phyloP scores from a whole-genome alignment of 805 yeast species.

The Millerozyma acaciae region DNA sequence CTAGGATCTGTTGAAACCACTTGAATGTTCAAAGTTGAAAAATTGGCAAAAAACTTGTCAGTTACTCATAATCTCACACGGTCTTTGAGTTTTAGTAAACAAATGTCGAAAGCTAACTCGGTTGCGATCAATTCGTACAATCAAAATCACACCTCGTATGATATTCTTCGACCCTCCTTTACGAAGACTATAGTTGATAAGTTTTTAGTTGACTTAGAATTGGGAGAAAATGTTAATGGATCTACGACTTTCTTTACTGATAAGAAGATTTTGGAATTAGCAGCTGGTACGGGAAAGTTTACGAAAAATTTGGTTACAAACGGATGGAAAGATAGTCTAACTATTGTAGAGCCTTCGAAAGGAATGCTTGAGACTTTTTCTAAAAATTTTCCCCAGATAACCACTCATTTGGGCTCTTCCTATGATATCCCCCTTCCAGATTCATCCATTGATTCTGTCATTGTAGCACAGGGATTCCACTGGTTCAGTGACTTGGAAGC shows the following conservation, averaged over 20 bases:
- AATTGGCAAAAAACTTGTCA: too few species aligned
- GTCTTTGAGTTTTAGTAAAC: too few species aligned
- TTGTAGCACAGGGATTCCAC: constrained; percentile 61
- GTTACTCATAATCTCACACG: too few species aligned
- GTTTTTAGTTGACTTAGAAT: constrained; percentile 36
- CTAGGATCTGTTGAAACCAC: too few species aligned
- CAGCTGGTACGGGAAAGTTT: constrained; percentile 65
- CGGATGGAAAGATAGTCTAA: constrained; percentile 37
- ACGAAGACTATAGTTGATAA: constrained; percentile 36
- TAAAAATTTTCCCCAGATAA: constrained; percentile 43
- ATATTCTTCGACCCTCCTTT: constrained; percentile 50
- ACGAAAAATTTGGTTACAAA: constrained; percentile 39
- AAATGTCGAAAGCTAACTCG: constrained; percentile 16
- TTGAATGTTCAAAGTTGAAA: too few species aligned
- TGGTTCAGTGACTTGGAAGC: constrained; percentile 57
- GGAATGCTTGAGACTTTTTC: constrained; percentile 54
- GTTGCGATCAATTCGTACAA: constrained; percentile 49
- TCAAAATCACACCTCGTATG: constrained; percentile 49
- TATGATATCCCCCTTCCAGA: constrained; percentile 45
- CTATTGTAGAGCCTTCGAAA: constrained; percentile 51
- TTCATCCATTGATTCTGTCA: constrained; percentile 43
- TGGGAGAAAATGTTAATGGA: constrained; percentile 14
- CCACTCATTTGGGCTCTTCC: constrained; percentile 37
- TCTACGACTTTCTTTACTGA: constrained; percentile 13
- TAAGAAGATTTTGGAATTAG: constrained; percentile 44